Conservation (phyloP, 202 grass and related monocot species). For the Zizania palustris region DNA sequence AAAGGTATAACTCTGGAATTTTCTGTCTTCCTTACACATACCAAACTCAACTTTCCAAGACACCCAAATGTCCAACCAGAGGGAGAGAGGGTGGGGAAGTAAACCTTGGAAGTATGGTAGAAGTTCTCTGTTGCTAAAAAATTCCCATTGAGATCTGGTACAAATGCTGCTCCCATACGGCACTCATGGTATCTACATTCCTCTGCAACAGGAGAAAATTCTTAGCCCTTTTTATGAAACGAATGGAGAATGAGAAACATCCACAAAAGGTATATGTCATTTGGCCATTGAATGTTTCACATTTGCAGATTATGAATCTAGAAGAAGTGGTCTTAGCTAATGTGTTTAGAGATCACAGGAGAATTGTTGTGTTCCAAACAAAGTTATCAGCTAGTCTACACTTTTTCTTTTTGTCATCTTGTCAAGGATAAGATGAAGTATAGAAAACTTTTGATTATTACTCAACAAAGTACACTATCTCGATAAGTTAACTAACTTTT, state of each 20-base stretch:
- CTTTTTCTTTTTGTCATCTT: neutral
- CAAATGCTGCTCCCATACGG: constrained; percentile 61
- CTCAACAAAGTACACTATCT: neutral
- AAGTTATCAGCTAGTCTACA: neutral
- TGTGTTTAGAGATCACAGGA: neutral
- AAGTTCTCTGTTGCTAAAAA: constrained; percentile 95
- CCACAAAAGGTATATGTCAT: neutral
- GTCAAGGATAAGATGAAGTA: constrained; percentile 10
- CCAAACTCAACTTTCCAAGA: constrained; percentile 9
- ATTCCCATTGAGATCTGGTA: constrained; percentile 68
- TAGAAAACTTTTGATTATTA: neutral
- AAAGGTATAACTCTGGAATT: neutral
- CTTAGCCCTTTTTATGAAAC: constrained; percentile 28
- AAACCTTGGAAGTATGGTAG: constrained; percentile 86
- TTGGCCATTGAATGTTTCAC: neutral
- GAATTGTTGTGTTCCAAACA: neutral
- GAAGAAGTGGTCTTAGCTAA: constrained; percentile 1
- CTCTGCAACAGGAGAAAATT: constrained; percentile 52
- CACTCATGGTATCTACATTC: constrained; percentile 68
- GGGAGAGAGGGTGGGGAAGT: neutral
- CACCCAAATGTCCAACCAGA: neutral
- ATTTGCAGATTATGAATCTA: constrained; percentile 9
- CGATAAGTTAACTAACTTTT: neutral
- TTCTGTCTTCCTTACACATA: neutral
- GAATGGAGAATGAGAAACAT: neutral